Evolutionary conservation across 257 asterid species (phyloP), one percentile per base, ranked within the genome.

Genomic region (Handroanthus guayacan): DNA sequence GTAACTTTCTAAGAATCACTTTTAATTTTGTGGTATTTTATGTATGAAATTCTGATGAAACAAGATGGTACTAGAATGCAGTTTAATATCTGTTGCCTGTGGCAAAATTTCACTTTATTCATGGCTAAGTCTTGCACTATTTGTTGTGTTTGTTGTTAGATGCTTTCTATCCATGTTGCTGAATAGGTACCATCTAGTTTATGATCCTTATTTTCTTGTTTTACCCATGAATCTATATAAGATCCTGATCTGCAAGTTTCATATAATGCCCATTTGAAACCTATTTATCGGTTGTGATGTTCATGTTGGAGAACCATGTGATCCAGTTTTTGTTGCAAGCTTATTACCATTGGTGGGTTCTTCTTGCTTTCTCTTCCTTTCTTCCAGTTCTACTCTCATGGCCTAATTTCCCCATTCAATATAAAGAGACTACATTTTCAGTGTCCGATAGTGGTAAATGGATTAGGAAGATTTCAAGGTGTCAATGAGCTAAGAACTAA

Each of bases 41-140:
- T 72, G 60, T 58, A 51, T 72, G 37, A 77, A 62, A 75, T 52
- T 58, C 48, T 61, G 38, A 10, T 61, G 61, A 34, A 72, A 72
- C 38, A 45, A n/a, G 39, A 57, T 20, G 52, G 54, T 52, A 39
- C 25, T 54, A 64, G 36, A 47, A 64, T 64, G 12, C 14, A 51
- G 69, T 43, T 20, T 38, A 17, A 38, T 72, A 38, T 72, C 34
- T 57, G 63, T 60, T 52, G 58, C 20, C 6, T 5, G 14, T 52
- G 61, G 61, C 61, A 43, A 31, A 18, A 45, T 68, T 9, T 43
- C 38, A 16, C 47, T 25, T 20, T 16, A 43, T 18, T 37, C 20
- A 9, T 9, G 47, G 62, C 66, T 31, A 38, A 57, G 64, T 64
- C 34, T 63, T 65, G 67, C 55, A 20, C 41, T 65, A 13, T 10